Evolutionary conservation across 1,284 basidiomycete species (phyloP).

Genomic region (Quambalaria eucalypti): DNA sequence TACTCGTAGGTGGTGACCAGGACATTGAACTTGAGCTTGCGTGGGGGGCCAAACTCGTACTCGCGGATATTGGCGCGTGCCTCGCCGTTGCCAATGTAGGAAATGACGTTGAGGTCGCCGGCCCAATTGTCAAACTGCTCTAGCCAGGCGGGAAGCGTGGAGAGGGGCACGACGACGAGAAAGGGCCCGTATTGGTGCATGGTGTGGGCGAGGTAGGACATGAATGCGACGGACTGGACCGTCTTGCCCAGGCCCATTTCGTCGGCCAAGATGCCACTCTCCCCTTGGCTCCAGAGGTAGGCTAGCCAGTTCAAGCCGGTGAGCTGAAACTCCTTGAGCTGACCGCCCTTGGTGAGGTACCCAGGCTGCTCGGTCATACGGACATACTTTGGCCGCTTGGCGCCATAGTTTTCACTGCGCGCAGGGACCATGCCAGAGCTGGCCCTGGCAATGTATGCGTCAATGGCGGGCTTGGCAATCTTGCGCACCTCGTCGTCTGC

Average conservation of each 20-base stretch:
- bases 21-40: slow-evolving; percentile 81
- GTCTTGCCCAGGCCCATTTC: slow-evolving; percentile 99
- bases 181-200: slow-evolving; percentile 90
- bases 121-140: slow-evolving; percentile 97
- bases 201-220: slow-evolving; percentile 87
- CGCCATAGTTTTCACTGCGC: slow-evolving; percentile 66
- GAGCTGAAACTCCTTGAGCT: slow-evolving; percentile 94
- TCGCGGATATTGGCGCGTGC: slow-evolving; percentile 67
- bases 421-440: slow-evolving; percentile 73
- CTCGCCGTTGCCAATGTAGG: slow-evolving; percentile 91
- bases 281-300: slow-evolving; percentile 85
- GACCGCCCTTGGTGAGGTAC: slow-evolving; percentile 63
- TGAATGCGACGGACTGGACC: slow-evolving; percentile 90
- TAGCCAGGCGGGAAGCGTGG: slow-evolving; percentile 97
- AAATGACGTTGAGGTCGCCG: slow-evolving; percentile 69
- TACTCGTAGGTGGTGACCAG: slow-evolving; percentile 97
- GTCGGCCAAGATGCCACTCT: slow-evolving; percentile 95
- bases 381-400: slow-evolving; percentile 69
- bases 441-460: slow-evolving; percentile 69
- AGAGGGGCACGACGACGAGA: slow-evolving; percentile 93
- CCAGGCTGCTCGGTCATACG: slow-evolving; percentile 84
- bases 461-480: slow-evolving; percentile 59
- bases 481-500: slow-evolving; percentile 61
- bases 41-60: slow-evolving; percentile 76
- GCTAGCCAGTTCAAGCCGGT: slow-evolving; percentile 97